Evolutionary conservation across 805 yeast species (phyloP).

Genomic region (Kodamaea lidongshanica): DNA sequence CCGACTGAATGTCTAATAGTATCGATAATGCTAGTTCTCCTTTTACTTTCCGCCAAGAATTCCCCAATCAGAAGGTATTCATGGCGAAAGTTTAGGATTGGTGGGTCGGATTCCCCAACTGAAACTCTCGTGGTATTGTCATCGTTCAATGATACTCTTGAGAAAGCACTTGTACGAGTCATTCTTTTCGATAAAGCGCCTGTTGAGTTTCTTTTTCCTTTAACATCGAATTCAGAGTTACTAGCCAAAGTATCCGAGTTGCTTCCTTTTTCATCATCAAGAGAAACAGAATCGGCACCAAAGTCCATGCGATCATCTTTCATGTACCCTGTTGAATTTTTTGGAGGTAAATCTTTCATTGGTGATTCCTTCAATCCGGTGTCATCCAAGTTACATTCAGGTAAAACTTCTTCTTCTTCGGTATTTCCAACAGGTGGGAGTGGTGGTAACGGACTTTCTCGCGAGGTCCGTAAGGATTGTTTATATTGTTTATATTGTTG

Average conservation of each 20-base stretch:
- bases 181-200: constrained; percentile 5
- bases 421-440: constrained; percentile 3
- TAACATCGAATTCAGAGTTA: constrained; percentile 2
- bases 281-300: constrained; percentile 1
- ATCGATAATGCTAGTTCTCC: constrained; percentile 9
- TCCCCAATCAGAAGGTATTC: constrained; percentile 13
- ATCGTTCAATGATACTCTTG: constrained; percentile 4
- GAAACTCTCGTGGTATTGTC: constrained; percentile 8
- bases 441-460: constrained; percentile 5
- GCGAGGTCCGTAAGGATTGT: constrained; percentile 3
- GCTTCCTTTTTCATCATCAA: constrained; percentile 7
- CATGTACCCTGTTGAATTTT: constrained; percentile 1
- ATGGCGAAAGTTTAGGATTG: constrained; percentile 12
- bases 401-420: constrained; percentile 9
- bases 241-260: constrained; percentile 7
- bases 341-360: too few species aligned
- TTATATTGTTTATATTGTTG: constrained; percentile 5
- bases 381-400: constrained; percentile 10
- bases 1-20: constrained; percentile 7
- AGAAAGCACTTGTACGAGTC: constrained; percentile 5
- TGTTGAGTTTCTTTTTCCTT: constrained; percentile 7
- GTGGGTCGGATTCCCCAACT: constrained; percentile 6
- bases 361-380: too few species aligned
- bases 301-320: not conserved
- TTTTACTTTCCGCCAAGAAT: constrained; percentile 12